These are phyloP conservation scores for Cladosporium sphaerospermum DNA, from an alignment of 2,329 filamentous ascomycete species.

Conservation along the genomic window DNA sequence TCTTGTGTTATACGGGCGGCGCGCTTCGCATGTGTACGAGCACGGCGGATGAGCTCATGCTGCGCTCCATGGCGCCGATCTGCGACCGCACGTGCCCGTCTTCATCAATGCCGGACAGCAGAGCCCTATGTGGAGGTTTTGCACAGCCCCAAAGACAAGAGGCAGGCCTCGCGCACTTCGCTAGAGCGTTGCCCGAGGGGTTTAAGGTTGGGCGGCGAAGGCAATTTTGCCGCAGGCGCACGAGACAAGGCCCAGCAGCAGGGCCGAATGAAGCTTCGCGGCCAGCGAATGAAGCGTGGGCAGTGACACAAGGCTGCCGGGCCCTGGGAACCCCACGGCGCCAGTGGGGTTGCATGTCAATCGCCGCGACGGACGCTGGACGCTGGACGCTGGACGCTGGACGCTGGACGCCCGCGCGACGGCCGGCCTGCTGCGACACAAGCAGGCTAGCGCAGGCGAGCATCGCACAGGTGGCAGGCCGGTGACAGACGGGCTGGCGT, in stretches of 20 bases:
- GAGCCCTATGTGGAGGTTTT: constrained; percentile 10
- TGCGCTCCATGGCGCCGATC: not conserved
- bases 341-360: constrained; percentile 9
- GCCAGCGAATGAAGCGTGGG: not conserved
- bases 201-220: not conserved
- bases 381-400: too few relatives aligned
- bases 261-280: not conserved
- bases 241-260: constrained; percentile 2
- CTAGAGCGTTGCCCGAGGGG: not conserved
- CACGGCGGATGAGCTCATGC: too few relatives aligned
- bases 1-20: too few relatives aligned
- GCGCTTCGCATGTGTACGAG: too few relatives aligned
- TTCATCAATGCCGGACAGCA: not conserved
- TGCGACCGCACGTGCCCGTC: not conserved
- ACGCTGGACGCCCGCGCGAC: too few relatives aligned
- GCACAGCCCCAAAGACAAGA: constrained; percentile 7
- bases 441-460: not conserved
- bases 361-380: not conserved
- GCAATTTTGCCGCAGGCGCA: constrained; percentile 4
- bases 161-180: not conserved
- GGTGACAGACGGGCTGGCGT: not conserved
- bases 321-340: constrained; percentile 7
- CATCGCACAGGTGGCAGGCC: not conserved
- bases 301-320: constrained; percentile 1
- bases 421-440: not conserved